Evolutionary conservation across 2,329 filamentous ascomycete genomes (phyloP), one percentile per base, ranked within the genome.

Genomic region (Phialophora macrospora): DNA sequence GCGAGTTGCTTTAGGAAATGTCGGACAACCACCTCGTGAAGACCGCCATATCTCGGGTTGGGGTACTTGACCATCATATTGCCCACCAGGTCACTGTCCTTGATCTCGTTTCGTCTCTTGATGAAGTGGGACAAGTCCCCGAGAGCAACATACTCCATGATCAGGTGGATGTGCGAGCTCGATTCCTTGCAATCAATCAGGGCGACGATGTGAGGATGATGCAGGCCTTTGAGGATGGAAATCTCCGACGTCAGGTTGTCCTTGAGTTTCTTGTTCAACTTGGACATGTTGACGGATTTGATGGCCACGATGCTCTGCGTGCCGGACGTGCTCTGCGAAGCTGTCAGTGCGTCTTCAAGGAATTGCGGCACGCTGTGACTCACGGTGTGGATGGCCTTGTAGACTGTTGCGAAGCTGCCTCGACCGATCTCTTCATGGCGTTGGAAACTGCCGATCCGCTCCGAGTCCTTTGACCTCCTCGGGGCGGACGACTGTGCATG

Each of bases 131-230:
- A 96, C 65, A 99, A 81, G 75, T 99, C 95, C 24, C 95, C 94
- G 48, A 99, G 85, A 76, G 96, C 92, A 80, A 95, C 98, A 80
- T 96, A 98, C 80, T 99, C 95, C 94, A 98, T 99, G 69, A 98
- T 89, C 65, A 99, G 86, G 79, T 99, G 95, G 80, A 98, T 97
- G 75, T 96, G 91, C 24, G 89, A 89, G 3, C 87, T 82, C 0
- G 92, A 90, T 78, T 98, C 93, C 77, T 94, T 86, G 81, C 93
- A 97, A 79, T 97, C 92, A 81, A 97, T 93, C 55, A 99, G 88
- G 72, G 93, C 91, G 71, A 98, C 95, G 73, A 99, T 97, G 76
- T 99, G 95, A 30, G 95, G 95, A 79, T 99, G 95, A 66, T 95
- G 91, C 30, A 99, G 86, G 70, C 88, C 91, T 79, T 95, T 95